Evolutionary conservation across 176 grass and related monocot species (phyloP).

Genomic region (Olyra latifolia): DNA sequence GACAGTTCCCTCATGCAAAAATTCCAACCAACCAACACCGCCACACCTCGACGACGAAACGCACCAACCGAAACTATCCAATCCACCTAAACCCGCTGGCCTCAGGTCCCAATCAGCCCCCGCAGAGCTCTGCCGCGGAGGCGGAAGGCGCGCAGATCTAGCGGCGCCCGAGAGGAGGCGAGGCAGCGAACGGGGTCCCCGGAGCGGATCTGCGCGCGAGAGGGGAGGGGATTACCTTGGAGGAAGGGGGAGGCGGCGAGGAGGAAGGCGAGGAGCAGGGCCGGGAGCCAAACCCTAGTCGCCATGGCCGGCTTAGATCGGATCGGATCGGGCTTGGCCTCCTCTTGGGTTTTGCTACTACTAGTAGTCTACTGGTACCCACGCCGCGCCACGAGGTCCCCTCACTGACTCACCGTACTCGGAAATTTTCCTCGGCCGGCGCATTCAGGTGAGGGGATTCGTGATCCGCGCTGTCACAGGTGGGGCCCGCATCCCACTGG

Average conservation of each 20-base stretch:
- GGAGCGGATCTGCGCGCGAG: conserved; percentile 22
- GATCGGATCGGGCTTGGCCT: too few relatives aligned
- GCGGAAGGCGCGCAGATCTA: conserved; percentile 28
- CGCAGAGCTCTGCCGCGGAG: background rate
- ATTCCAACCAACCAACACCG: background rate
- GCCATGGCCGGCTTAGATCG: conserved; percentile 65
- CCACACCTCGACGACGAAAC: background rate
- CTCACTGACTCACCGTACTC: too few relatives aligned
- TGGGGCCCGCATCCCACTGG: too few relatives aligned
- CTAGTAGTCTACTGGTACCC: too few relatives aligned
- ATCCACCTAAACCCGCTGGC: background rate
- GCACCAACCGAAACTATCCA: conserved; percentile 38
- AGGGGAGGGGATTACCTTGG: conserved; percentile 42
- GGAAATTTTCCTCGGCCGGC: too few relatives aligned
- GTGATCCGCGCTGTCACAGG: too few relatives aligned
- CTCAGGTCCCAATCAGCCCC: background rate
- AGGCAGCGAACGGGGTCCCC: background rate
- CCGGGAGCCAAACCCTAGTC: conserved; percentile 75
- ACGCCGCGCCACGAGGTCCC: too few relatives aligned
- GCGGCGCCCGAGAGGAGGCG: background rate
- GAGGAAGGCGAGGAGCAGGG: conserved; percentile 67
- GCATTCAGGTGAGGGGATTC: too few relatives aligned
- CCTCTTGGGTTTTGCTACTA: too few relatives aligned
- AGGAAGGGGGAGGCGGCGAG: conserved; percentile 57
- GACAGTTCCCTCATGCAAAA: background rate